A percentile compares a stretch with the other conserved stretches of the same genome.
Conservation (phyloP, 2,329 filamentous ascomycete genomes). For the Scedosporium boydii region DNA sequence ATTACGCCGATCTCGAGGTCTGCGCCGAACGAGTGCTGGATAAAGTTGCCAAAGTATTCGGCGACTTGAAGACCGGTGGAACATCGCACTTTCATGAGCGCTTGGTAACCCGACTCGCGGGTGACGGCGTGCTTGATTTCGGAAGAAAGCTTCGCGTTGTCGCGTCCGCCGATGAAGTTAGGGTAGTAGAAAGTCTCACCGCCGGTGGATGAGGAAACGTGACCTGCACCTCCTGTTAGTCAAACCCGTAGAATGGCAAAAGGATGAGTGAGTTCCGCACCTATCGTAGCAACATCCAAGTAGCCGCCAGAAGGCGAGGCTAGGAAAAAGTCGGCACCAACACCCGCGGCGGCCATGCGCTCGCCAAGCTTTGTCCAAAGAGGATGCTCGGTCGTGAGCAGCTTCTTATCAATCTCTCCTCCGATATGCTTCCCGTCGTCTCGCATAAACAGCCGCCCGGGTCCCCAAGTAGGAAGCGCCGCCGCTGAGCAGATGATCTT, state of each 20-base stretch:
- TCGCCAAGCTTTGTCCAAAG: conserved; percentile 78
- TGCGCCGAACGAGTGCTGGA: conserved; percentile 89
- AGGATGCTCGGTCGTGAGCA: conserved; percentile 83
- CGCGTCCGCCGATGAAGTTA: conserved; percentile 83
- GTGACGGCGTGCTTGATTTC: conserved; percentile 83
- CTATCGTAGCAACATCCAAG: conserved; percentile 85
- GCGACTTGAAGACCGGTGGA: conserved; percentile 92
- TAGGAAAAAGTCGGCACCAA: conserved; percentile 91
- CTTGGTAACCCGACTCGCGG: conserved; percentile 88
- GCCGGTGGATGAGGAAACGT: conserved; percentile 80
- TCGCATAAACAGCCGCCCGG: conserved; percentile 72
- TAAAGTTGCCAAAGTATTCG: conserved; percentile 92
- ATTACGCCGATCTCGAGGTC: conserved; percentile 90
- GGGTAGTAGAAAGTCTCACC: conserved; percentile 96
- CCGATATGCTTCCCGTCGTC: conserved; percentile 82
- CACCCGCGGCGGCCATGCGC: conserved; percentile 77
- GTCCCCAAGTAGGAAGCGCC: conserved; percentile 85
- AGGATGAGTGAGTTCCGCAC: conserved; percentile 24
- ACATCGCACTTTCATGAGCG: conserved; percentile 95
- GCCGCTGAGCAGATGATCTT: conserved; percentile 85
- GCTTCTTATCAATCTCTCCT: conserved; percentile 83
- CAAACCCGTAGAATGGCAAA: not conserved
- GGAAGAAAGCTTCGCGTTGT: conserved; percentile 71
- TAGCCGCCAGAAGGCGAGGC: conserved; percentile 85
- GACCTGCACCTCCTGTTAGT: conserved; percentile 38